Percentiles rank a stretch among this genome's conserved stretches.
These are phyloP conservation scores for Labyrinthula sp. DNA, from an alignment of 352 stramenopile genomes.

Conservation along the genomic window DNA sequence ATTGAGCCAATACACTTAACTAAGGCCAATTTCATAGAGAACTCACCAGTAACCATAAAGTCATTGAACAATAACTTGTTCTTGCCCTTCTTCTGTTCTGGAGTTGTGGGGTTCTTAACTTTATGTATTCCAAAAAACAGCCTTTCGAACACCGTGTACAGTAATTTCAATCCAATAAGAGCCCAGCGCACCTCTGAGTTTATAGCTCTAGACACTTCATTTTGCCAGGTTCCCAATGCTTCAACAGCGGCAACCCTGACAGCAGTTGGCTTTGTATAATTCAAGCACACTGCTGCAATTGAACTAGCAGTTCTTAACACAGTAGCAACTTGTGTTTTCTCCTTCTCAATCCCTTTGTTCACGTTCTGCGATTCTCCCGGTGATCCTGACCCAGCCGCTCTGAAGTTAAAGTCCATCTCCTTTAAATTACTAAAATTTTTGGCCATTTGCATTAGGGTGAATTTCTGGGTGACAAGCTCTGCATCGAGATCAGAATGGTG, in stretches of 20 bases:
- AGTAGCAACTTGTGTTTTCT: neutral
- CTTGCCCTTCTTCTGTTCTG: too few relatives aligned
- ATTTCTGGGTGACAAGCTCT: slow-evolving; percentile 6
- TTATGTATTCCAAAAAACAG: slow-evolving; percentile 12
- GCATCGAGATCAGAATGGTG: slow-evolving; percentile 2
- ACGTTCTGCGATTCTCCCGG: neutral
- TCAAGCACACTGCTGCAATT: slow-evolving; percentile 6
- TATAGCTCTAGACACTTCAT: neutral
- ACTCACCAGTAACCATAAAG: slow-evolving; percentile 25
- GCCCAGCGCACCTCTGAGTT: neutral
- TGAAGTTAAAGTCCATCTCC: neutral
- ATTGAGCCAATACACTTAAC: slow-evolving; percentile 1
- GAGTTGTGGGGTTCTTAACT: too few relatives aligned
- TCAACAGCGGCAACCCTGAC: slow-evolving; percentile 4
- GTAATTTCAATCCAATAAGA: slow-evolving; percentile 24
- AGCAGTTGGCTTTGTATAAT: slow-evolving; percentile 2
- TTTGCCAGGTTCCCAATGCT: slow-evolving; percentile 12
- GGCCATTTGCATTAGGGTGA: slow-evolving; percentile 6
- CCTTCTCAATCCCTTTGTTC: neutral
- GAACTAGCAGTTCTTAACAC: slow-evolving; percentile 5
- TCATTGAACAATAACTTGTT: slow-evolving; percentile 25
- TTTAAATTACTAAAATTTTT: neutral
- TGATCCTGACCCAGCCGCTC: slow-evolving; percentile 4
- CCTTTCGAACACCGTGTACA: slow-evolving; percentile 3
- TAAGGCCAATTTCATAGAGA: slow-evolving; percentile 15